Evolutionary conservation across 305 asterid genomes (phyloP).

Genomic region (Fraxinus xanthoxyloides): DNA sequence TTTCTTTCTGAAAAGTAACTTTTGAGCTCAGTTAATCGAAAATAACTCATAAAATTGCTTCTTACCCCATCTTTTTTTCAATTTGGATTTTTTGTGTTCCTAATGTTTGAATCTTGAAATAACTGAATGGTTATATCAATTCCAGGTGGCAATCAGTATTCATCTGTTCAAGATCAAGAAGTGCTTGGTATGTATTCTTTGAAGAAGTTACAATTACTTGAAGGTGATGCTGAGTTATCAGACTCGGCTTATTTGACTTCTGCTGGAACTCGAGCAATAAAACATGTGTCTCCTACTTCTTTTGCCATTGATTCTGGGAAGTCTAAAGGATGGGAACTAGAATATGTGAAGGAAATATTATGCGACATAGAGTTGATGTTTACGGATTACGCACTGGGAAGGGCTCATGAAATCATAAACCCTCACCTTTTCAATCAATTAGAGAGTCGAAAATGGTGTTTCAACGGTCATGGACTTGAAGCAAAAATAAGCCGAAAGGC

Average conservation of each 20-base stretch:
- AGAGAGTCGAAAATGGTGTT: conserved; percentile 39
- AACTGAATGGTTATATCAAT: conserved; percentile 10
- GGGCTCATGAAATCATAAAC: conserved; percentile 37
- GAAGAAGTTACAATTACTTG: conserved; percentile 34
- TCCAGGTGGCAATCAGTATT: conserved; percentile 64
- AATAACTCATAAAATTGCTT: background rate
- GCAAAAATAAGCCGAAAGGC: conserved; percentile 43
- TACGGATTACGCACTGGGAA: conserved; percentile 55
- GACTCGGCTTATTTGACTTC: conserved; percentile 69
- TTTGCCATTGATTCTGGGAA: conserved; percentile 2
- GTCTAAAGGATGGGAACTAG: conserved; percentile 46
- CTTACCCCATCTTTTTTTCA: background rate
- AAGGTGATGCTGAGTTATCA: conserved; percentile 58
- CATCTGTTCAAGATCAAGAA: conserved; percentile 56
- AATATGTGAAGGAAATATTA: conserved; percentile 69
- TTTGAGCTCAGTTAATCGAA: background rate
- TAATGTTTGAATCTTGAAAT: background rate
- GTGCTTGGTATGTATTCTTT: conserved; percentile 38
- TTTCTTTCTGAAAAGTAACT: background rate
- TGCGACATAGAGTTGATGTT: conserved; percentile 53
- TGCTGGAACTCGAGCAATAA: conserved; percentile 18
- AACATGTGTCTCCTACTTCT: conserved; percentile 16
- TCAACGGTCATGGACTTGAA: conserved; percentile 24
- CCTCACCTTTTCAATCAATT: conserved; percentile 51
- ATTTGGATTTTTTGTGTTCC: background rate